These are phyloP conservation scores for Heracleum sosnowskyi DNA, from an alignment of 129 eudicot species.

Conservation along the genomic window DNA sequence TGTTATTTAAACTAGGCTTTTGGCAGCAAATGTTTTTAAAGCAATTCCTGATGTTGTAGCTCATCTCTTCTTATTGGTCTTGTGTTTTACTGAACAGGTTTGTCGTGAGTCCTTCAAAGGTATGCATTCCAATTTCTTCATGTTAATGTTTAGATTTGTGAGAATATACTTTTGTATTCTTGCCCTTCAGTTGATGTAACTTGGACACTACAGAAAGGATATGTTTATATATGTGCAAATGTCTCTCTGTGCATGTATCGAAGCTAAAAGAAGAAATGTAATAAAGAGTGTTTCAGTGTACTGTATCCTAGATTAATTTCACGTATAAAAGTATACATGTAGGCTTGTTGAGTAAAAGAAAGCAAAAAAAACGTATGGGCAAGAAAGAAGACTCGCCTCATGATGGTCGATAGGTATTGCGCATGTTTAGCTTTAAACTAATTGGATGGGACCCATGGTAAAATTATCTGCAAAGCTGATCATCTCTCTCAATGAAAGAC, in stretches of 20 bases:
- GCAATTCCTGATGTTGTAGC: background rate
- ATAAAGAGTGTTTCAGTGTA: background rate
- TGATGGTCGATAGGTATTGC: background rate
- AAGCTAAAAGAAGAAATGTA: background rate
- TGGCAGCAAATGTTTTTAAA: background rate
- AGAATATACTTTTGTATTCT: background rate
- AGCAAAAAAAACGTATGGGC: background rate
- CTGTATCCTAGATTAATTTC: background rate
- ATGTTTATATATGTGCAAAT: background rate
- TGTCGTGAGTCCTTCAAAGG: conserved; percentile 67
- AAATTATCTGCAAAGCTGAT: background rate
- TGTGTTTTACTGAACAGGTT: conserved; percentile 46
- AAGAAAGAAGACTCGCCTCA: background rate
- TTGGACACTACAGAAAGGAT: background rate
- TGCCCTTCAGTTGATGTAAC: background rate
- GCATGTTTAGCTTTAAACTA: background rate
- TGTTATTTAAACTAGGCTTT: background rate
- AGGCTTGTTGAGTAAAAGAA: background rate
- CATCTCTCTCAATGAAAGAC: background rate
- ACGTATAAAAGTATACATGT: background rate
- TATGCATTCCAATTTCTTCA: conserved; percentile 20
- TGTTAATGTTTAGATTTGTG: background rate
- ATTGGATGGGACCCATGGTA: background rate
- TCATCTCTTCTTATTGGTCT: background rate
- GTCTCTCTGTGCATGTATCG: background rate